Conservation (phyloP, 257 asterid genomes). For the Schizonepeta tenuifolia region DNA sequence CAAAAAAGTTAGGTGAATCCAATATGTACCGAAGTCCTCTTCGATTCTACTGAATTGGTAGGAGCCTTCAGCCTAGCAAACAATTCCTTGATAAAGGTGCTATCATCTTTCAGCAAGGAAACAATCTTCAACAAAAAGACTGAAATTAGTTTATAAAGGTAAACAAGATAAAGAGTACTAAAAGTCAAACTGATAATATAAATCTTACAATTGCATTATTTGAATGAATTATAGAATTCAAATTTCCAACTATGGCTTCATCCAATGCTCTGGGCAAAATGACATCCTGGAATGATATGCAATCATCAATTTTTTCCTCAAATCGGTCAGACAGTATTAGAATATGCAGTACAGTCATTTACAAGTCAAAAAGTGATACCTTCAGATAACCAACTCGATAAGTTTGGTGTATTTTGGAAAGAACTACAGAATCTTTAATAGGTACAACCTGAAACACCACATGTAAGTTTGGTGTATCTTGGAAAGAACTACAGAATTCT, state of each 20-base stretch:
- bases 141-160: constrained; percentile 28
- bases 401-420: constrained; percentile 93
- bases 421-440: constrained; percentile 75
- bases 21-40: constrained; percentile 67
- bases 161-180: constrained; percentile 21
- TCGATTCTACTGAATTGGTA: constrained; percentile 62
- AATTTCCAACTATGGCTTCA: constrained; percentile 68
- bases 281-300: constrained; percentile 71
- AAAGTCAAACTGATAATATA: constrained; percentile 22
- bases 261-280: constrained; percentile 81
- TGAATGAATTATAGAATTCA: constrained; percentile 77
- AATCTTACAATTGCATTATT: constrained; percentile 85
- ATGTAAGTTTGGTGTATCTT: constrained; percentile 97
- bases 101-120: constrained; percentile 86
- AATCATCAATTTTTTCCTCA: constrained; percentile 33
- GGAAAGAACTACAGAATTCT: constrained; percentile 69
- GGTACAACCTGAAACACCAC: constrained; percentile 70
- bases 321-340: background rate
- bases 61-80: constrained; percentile 82
- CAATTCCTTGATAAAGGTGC: constrained; percentile 77
- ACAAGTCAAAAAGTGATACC: constrained; percentile 47
- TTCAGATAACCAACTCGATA: constrained; percentile 90
- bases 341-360: constrained; percentile 10
- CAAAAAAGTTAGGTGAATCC: constrained; percentile 1
- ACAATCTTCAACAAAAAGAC: constrained; percentile 62